Evolutionary conservation across 2,329 filamentous ascomycete genomes (phyloP).

Genomic region (Fusarium dlaminii): DNA sequence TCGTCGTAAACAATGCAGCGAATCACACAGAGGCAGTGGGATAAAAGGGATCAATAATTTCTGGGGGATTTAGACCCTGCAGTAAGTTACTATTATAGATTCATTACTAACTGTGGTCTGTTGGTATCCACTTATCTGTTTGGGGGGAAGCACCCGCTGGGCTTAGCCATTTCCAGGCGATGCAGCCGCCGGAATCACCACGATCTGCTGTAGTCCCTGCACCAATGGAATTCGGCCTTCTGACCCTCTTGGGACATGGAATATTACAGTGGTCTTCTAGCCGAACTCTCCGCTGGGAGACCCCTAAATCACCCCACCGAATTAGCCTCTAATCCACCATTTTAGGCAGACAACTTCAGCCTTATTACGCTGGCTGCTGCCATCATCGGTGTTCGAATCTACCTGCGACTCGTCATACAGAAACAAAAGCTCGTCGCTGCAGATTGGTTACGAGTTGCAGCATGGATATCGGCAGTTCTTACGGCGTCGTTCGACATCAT

Average conservation of each 20-base stretch:
- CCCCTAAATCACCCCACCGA: not conserved
- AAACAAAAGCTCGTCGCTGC: conserved; percentile 11
- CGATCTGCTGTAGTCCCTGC: not conserved
- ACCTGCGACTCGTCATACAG: conserved; percentile 26
- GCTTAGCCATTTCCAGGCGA: conserved; percentile 1
- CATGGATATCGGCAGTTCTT: conserved; percentile 11
- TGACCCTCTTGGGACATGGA: not conserved
- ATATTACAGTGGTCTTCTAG: not conserved
- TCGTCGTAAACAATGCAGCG: not conserved
- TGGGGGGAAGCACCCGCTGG: not conserved
- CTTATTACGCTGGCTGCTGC: not conserved
- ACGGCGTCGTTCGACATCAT: conserved; percentile 14
- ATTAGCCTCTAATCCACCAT: not conserved
- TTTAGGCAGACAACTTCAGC: not conserved
- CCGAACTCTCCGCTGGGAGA: not conserved
- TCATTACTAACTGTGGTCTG: not conserved
- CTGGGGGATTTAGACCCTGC: not conserved
- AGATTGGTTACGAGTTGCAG: conserved; percentile 12
- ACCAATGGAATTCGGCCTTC: not conserved
- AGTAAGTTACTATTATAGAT: not conserved
- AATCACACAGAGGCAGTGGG: not conserved
- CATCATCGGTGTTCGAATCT: conserved; percentile 22
- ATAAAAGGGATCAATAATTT: not conserved
- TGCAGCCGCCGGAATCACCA: not conserved
- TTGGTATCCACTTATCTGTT: not conserved